phyloP scores from a whole-genome alignment of 2,329 filamentous ascomycete genomes.

The Tolypocladium nubicola region DNA sequence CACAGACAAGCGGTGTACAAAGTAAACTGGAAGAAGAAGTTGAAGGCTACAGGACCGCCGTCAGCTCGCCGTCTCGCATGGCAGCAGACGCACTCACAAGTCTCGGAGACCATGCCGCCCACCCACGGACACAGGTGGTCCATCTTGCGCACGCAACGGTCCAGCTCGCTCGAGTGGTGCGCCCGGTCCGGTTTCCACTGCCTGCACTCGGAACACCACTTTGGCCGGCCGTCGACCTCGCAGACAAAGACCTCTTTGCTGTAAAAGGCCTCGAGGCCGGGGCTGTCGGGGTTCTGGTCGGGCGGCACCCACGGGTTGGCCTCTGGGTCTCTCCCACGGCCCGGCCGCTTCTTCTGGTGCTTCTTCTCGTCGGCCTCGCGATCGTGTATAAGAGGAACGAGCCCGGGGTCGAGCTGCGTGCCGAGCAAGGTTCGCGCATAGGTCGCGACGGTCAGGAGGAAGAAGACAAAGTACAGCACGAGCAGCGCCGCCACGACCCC shows the following conservation, averaged over 20 bases:
- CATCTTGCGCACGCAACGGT: constrained; percentile 78
- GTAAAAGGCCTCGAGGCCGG: constrained; percentile 67
- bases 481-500: constrained; percentile 59
- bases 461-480: constrained; percentile 60
- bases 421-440: constrained; percentile 64
- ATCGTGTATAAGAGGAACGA: constrained; percentile 49
- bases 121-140: constrained; percentile 97
- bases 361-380: constrained; percentile 18
- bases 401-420: constrained; percentile 61
- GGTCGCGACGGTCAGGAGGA: constrained; percentile 53
- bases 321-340: constrained; percentile 14
- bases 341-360: constrained; percentile 6
- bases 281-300: constrained; percentile 46
- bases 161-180: constrained; percentile 77
- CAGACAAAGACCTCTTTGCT: constrained; percentile 76
- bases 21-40: constrained; percentile 86
- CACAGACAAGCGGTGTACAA: constrained; percentile 63
- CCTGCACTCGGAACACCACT: constrained; percentile 75
- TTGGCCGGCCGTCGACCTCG: constrained; percentile 70
- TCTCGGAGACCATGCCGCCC: constrained; percentile 85
- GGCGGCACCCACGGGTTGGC: constrained; percentile 22
- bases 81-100: constrained; percentile 34
- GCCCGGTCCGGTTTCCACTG: constrained; percentile 83
- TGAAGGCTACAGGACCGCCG: constrained; percentile 48
- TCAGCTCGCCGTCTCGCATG: neutral